Evolutionary conservation across 2,329 filamentous ascomycete genomes (phyloP), one percentile per base, ranked within the genome.

Genomic region (Cryphonectria naterciae): DNA sequence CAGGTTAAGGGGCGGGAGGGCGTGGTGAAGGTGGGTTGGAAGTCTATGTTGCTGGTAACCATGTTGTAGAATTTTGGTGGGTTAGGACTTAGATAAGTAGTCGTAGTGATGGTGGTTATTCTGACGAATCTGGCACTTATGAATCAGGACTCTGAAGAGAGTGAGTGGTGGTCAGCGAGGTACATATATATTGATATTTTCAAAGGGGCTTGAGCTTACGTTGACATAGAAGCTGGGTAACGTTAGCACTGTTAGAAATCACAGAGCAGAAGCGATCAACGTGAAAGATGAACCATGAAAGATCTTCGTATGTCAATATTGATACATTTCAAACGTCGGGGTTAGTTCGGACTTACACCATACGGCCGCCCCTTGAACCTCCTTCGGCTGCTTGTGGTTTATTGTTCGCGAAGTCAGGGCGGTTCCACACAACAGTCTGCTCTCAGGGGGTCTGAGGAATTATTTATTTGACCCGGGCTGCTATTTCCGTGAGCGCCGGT

Each of bases 1-100:
- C 80, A 84, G 37, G 80, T 81, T 1, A 79, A 71, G 2, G 75
- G 76, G 35, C 76, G 70, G 1, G 71, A 19, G 0, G 77, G 76
- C 2, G 70, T 74, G 32, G 75, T 75, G 70, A 75, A 77, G 35
- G 28, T 65, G 11, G 54, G 60, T 2, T 67, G 39, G 37, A 32
- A 56, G 32, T 28, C 17, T 7, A 60, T 64, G 11, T 6, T 28
- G 1, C 43, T 11, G 25, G 39, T 56, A 8, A 28, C 49, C 70
- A 72, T 72, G 6, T 25, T 72, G 28, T 32, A 35, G 54, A 19
- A 6, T 32, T 32, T 58, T 17, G 28, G 39, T 58, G n/a, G 28
- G 15, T 19, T 22, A 25, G 35, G n/a, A 35, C 25, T 28, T 22
- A 19, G 8, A 17, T 13, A 6, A 13, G 7, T 56, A 7, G 49